Evolutionary conservation across 1,139 yeast species (phyloP), one percentile per base, ranked within the genome.

Genomic region (Saccharomyces hybrid): DNA sequence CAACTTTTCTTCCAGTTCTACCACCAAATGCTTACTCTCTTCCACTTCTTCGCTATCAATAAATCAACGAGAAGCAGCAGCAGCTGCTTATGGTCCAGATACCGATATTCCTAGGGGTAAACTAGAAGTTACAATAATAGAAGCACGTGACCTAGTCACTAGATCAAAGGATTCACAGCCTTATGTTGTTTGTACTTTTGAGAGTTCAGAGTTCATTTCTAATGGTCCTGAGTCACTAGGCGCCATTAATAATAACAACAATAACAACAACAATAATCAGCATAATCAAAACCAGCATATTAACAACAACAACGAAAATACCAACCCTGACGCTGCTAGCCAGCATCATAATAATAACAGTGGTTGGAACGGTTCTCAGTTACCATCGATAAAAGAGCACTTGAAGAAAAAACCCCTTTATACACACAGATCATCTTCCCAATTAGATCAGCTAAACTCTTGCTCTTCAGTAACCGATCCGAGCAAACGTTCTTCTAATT

Each of bases 151-250:
- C 61, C 75, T 90, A 58, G 73, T 78, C 48, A 80, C 84, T 29
- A 74, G 76, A 53, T 72, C 81, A 2, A 74, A 78, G 11, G 70
- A 70, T 59, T 78, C 89, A 7, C 85, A 82, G 63, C 96, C 96
- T 2, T 91, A 91, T 69, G 96, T 88, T 26, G 96, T 91, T 34
- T 88, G 96, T 70, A 88, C 96, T 1, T 91, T 88, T 73, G 96
- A 90, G 68, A 85, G 95, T 58, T 85, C 96, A 1, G 98, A 91
- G 72, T 88, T 85, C 61, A 90, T 91, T 57, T 84, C 96, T 28
- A 83, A 83, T 59, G 91, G 93, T 14, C 90, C 95, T 2, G 86
- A 82, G 58, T 79, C 85, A 31, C 77, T 77, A 60, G 83, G 79
- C 41, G 78, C 75, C 56, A 62, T 59, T 28, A 57, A 61, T 66